phyloP scores from a whole-genome alignment of 805 yeast genomes.

The Ogataea paraovalis region DNA sequence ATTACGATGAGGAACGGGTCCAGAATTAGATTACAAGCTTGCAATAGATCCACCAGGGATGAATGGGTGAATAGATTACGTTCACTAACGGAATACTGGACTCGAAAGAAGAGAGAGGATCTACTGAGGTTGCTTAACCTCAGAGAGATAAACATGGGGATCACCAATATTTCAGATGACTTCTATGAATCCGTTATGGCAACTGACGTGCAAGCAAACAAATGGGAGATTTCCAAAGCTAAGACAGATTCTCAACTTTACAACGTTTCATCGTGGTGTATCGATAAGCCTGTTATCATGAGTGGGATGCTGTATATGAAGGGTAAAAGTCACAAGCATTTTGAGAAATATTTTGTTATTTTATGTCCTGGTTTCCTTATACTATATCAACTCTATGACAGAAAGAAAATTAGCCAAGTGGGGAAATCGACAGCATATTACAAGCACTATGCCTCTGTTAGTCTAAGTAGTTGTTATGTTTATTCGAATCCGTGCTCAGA shows the following conservation, averaged over 20 bases:
- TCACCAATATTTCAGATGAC: conserved; percentile 47
- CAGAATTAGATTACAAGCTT: conserved; percentile 51
- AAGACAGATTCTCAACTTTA: conserved; percentile 49
- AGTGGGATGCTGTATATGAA: conserved; percentile 71
- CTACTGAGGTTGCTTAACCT: conserved; percentile 32
- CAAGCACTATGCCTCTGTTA: conserved; percentile 52
- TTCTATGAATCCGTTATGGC: conserved; percentile 51
- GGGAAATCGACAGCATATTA: conserved; percentile 46
- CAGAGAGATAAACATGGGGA: conserved; percentile 42
- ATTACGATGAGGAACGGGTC: conserved; percentile 46
- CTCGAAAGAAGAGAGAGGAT: conserved; percentile 38
- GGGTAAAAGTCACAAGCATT: conserved; percentile 62
- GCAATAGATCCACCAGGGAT: conserved; percentile 42
- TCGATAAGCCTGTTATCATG: conserved; percentile 55
- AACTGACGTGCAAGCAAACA: conserved; percentile 31
- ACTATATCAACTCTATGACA: conserved; percentile 47
- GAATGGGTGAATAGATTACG: conserved; percentile 62
- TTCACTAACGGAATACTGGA: conserved; percentile 58
- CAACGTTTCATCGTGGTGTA: conserved; percentile 54
- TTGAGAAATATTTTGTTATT: conserved; percentile 56
- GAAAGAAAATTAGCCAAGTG: conserved; percentile 42
- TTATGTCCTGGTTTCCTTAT: conserved; percentile 68
- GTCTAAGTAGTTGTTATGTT: conserved; percentile 65
- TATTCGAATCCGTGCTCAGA: conserved; percentile 66
- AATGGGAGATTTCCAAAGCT: conserved; percentile 54